Base-by-base conservation (phyloP, 2,329 filamentous ascomycete species). In the Scleromitrula shiraiana region DNA sequence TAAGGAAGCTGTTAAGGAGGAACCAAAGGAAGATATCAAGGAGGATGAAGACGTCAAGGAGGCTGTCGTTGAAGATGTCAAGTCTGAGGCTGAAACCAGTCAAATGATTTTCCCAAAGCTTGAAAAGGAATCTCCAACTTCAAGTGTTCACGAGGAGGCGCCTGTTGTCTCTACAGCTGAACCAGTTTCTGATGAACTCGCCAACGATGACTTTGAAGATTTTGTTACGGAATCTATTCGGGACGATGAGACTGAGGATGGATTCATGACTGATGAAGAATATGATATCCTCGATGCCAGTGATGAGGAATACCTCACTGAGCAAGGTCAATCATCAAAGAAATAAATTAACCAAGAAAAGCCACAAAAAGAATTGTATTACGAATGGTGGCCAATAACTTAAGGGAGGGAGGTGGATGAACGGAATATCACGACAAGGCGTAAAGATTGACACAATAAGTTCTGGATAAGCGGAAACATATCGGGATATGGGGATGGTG, bases 51-150 rank as follows among this genome's bases (percentile, higher is more conserved):
- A 67, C 39, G 54, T 7, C 12, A 33, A 32, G 29, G 29, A 32
- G 3, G 29, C 6, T n/a, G 29, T 32, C 12, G 12, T 10, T 27
- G 17, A n/a, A 14, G 64, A 59, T 9, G 51, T 63, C 19, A 55
- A 50, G 29, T 14, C 46, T 23, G 54, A 62, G 20, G 53, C 58
- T 8, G 62, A 69, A 42, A 58, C 65, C 33, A 87, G 83, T 68
- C 80, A 82, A 60, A 96, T 97, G 89, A 90, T 97, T 64, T 97
- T 97, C 77, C 93, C 93, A 52, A 95, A 86, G 67, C 77, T 97
- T 32, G 89, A 95, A 59, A 95, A 94, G 70, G 93, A 97, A 69
- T 95, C 89, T 8, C 88, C 90, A 2, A 74, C 80, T 38, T 76
- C 83, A 17, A 95, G 88, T 69, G 77, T 85, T n/a, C 82, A 94